Evolutionary conservation across 148 eudicot species (phyloP), one percentile per base, ranked within the genome.

Genomic region (Rhododendron williamsianum): DNA sequence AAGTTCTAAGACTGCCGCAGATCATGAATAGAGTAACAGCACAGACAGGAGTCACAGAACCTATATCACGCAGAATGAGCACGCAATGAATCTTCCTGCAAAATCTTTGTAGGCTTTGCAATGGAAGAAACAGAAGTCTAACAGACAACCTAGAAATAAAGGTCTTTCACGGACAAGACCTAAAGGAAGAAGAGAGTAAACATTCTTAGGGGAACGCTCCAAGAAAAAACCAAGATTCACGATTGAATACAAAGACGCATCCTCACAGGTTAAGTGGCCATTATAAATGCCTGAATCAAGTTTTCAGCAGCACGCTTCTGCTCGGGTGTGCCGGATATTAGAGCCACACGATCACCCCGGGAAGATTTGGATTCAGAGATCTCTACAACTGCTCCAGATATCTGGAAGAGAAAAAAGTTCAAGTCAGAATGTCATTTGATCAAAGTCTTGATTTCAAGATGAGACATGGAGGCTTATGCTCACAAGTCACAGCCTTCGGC

Each of bases 251-350:
- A 81, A 80, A 83, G 81, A 85, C 87, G 83, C 76, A 84, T 79
- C 90, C 89, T 86, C 84, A 81, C 36, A 84, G 38, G 52, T 87
- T 88, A 95, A 81, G 95, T 91, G 82, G 96, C 91, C 97, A 95
- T 89, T 86, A 96, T 94, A 89, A 96, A 95, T 74, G 97, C 98
- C 89, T 93, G 98, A 88, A 96, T 92, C 91, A 95, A 90, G 89
- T 95, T 92, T 87, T 96, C 97, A 72, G 97, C 99, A 63, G 98
- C 79, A 83, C 93, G 95, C 92, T 95, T 95, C 92, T 96, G 96
- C 85, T 95, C 98, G 60, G 93, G n/a, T 83, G 95, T 94, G 51
- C 99, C 98, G 85, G 97, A 93, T 80, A 96, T 91, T 83, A 90
- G 69, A 73, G 97, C 98, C 86, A 95, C 88, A 80, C 93, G 94